phyloP scores from a whole-genome alignment of 805 yeast species.

The Schizosaccharomyces osmophilus region DNA sequence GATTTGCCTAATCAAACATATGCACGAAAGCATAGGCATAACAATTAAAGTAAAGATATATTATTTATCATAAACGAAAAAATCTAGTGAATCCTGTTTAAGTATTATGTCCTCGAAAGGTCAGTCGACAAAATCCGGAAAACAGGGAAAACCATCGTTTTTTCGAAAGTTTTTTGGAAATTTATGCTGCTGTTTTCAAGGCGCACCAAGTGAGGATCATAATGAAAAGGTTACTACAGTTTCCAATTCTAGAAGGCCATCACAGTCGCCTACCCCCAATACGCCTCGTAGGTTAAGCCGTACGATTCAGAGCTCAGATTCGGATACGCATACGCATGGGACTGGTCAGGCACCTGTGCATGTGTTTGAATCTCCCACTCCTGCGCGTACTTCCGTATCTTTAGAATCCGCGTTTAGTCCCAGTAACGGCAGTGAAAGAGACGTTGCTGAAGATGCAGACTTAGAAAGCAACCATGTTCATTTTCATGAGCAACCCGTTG shows the following conservation, averaged over 20 bases:
- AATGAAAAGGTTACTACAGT: no score
- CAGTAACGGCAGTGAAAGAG: neutral
- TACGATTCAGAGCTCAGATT: neutral
- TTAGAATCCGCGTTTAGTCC: neutral
- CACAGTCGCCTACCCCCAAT: no score
- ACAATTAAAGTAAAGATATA: no score
- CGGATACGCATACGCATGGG: neutral
- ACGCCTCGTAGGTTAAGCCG: neutral
- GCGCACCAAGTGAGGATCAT: neutral
- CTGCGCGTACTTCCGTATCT: neutral
- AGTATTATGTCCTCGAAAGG: neutral
- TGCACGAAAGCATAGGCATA: no score
- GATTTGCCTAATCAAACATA: no score
- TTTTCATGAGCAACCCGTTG: neutral
- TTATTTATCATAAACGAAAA: no score
- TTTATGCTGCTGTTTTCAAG: neutral
- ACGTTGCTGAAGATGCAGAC: neutral
- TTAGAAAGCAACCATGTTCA: neutral
- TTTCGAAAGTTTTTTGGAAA: neutral
- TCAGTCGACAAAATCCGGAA: neutral
- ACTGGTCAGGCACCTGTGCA: neutral
- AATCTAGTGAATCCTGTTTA: no score
- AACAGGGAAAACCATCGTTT: neutral
- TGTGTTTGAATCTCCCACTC: neutral
- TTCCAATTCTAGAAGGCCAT: no score